A percentile compares a stretch with the other conserved stretches of the same genome.
Evolutionary conservation across 2,329 filamentous ascomycete species (phyloP).

Genomic region (Claviceps monticola): DNA sequence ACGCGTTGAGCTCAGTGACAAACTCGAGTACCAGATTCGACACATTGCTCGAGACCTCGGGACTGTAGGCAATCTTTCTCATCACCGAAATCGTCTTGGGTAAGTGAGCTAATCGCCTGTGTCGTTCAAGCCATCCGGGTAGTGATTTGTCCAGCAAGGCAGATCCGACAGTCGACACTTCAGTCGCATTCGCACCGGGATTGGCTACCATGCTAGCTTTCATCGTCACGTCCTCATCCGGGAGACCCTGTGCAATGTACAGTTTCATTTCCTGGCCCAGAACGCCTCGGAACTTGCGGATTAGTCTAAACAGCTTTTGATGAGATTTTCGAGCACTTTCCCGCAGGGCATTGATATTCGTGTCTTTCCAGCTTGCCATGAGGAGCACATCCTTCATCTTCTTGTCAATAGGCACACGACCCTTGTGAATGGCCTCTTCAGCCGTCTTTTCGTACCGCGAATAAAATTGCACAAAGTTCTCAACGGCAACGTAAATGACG

Average conservation of each 20-base stretch:
- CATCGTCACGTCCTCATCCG: constrained; percentile 28
- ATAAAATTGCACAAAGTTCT: constrained; percentile 68
- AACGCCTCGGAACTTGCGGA: constrained; percentile 75
- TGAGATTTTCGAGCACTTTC: constrained; percentile 88
- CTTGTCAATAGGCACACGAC: constrained; percentile 69
- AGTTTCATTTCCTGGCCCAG: constrained; percentile 62
- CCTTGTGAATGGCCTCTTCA: constrained; percentile 48
- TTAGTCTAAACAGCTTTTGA: constrained; percentile 78
- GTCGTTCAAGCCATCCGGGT: constrained; percentile 27
- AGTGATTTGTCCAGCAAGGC: constrained; percentile 13
- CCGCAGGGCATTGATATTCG: constrained; percentile 76
- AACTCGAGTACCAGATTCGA: constrained; percentile 51
- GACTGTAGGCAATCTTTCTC: constrained; percentile 43
- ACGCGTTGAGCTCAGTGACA: constrained; percentile 50
- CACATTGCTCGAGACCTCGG: constrained; percentile 38
- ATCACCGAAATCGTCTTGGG: constrained; percentile 61
- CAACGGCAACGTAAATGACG: constrained; percentile 48
- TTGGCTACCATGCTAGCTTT: constrained; percentile 1
- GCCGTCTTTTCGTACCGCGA: constrained; percentile 54
- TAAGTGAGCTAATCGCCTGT: constrained; percentile 58
- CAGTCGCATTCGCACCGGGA: neutral
- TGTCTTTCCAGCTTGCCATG: constrained; percentile 94
- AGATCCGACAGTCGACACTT: constrained; percentile 9
- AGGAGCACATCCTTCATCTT: constrained; percentile 87
- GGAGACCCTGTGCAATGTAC: constrained; percentile 46